These are phyloP conservation scores for Beta macrorhiza DNA, from an alignment of 179 eudicot species.

Conservation along the genomic window DNA sequence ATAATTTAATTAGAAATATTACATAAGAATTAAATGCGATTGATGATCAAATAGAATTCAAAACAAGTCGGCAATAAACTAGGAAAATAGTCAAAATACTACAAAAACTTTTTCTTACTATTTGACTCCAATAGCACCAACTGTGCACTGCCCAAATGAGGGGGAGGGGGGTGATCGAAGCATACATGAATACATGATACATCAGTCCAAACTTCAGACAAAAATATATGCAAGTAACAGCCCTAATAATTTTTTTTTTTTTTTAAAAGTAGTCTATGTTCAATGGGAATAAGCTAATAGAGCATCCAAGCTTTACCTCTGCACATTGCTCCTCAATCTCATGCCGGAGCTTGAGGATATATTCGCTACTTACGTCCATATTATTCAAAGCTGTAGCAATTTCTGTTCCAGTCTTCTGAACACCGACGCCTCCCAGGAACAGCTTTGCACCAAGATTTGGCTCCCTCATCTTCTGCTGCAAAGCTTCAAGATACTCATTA, in stretches of 20 bases:
- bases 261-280: background rate
- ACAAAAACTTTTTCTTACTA: background rate
- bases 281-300: background rate
- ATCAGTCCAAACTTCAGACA: background rate
- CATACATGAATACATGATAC: background rate
- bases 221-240: background rate
- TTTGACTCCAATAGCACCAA: too few species aligned
- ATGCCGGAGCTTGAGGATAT: slow-evolving; percentile 75
- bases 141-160: too few species aligned
- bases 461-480: slow-evolving; percentile 87
- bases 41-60: background rate
- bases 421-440: slow-evolving; percentile 85
- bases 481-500: slow-evolving; percentile 79
- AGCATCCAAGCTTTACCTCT: slow-evolving; percentile 46
- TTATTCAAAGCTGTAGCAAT: slow-evolving; percentile 83
- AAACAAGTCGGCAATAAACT: background rate
- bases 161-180: background rate
- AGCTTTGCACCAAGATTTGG: slow-evolving; percentile 88
- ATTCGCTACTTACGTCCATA: slow-evolving; percentile 87
- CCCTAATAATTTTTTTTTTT: background rate
- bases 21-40: background rate
- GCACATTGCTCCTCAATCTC: slow-evolving; percentile 94
- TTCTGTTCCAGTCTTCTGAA: slow-evolving; percentile 81
- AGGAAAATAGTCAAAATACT: background rate
- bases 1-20: background rate